Percentiles rank a stretch among this genome's conserved stretches.
These are phyloP conservation scores for Ophiocytium majus DNA, from an alignment of 352 stramenopile species.

Conservation along the genomic window DNA sequence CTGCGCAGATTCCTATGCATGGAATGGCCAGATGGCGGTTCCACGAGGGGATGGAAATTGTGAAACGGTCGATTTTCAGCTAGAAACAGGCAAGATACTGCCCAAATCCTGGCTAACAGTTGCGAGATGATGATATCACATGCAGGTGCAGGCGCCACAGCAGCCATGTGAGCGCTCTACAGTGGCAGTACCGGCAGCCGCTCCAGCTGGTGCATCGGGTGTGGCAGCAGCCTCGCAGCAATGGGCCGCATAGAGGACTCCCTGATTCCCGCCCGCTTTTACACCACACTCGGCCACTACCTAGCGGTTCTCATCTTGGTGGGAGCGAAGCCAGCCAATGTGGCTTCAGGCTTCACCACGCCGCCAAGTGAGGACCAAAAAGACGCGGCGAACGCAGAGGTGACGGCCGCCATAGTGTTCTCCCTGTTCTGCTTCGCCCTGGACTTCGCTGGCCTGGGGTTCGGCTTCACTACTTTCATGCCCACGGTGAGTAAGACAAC, in stretches of 20 bases:
- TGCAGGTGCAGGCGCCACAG: no score
- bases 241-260: neutral
- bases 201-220: no score
- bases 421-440: neutral
- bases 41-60: no score
- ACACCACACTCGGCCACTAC: conserved; percentile 2
- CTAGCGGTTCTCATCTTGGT: neutral
- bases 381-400: neutral
- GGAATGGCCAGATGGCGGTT: no score
- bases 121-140: neutral
- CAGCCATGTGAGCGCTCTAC: no score
- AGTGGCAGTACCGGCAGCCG: no score
- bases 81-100: neutral
- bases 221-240: no score
- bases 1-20: no score
- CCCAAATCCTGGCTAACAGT: neutral
- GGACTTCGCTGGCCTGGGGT: neutral
- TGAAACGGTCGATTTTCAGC: no score
- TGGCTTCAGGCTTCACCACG: neutral
- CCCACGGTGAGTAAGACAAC: neutral
- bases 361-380: neutral
- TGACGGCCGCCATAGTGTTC: neutral
- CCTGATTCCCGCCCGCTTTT: conserved; percentile 6
- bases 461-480: conserved; percentile 14
- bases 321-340: neutral